Percentiles rank a stretch among this genome's conserved stretches.
Evolutionary conservation across 2,329 filamentous ascomycete species (phyloP).

Genomic region (Aspergillus caelatus): DNA sequence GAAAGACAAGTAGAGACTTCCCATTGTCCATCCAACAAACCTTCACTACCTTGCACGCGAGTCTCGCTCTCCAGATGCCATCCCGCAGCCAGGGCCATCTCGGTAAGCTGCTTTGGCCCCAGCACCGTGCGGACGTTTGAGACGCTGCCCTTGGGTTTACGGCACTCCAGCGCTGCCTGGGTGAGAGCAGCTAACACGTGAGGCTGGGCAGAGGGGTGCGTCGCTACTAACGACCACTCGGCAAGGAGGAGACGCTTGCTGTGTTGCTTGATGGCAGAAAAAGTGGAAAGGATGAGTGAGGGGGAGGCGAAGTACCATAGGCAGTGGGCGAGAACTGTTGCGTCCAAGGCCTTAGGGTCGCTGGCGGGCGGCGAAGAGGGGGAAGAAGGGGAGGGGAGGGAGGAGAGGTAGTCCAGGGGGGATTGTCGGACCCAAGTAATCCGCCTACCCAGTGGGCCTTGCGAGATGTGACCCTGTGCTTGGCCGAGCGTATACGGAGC

Average conservation of each 20-base stretch:
- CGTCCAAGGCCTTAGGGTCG: constrained; percentile 36
- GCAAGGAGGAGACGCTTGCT: constrained; percentile 44
- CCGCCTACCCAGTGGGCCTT: constrained; percentile 11
- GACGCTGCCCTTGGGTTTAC: constrained; percentile 24
- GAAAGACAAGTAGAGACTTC: constrained; percentile 38
- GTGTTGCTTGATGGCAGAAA: constrained; percentile 39
- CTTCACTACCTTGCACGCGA: constrained; percentile 39
- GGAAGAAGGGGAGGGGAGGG: constrained; percentile 4
- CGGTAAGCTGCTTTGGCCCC: constrained; percentile 45
- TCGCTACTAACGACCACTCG: constrained; percentile 51
- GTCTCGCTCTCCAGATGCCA: constrained; percentile 29
- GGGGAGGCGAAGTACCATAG: constrained; percentile 58
- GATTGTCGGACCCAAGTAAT: constrained; percentile 18
- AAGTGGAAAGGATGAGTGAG: constrained; percentile 37
- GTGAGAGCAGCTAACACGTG: constrained; percentile 58
- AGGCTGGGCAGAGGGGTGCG: constrained; percentile 42
- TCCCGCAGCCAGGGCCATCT: neutral
- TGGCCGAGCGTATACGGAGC: constrained; percentile 20
- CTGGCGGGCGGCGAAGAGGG: constrained; percentile 6
- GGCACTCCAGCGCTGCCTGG: constrained; percentile 45
- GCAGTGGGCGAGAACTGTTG: constrained; percentile 43
- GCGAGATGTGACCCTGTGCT: constrained; percentile 16
- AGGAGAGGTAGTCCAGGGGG: constrained; percentile 29
- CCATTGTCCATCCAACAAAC: constrained; percentile 53
- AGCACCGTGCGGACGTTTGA: constrained; percentile 55